These are phyloP conservation scores for Termitomyces sp. DNA, from an alignment of 768 basidiomycete genomes.

Conservation along the genomic window DNA sequence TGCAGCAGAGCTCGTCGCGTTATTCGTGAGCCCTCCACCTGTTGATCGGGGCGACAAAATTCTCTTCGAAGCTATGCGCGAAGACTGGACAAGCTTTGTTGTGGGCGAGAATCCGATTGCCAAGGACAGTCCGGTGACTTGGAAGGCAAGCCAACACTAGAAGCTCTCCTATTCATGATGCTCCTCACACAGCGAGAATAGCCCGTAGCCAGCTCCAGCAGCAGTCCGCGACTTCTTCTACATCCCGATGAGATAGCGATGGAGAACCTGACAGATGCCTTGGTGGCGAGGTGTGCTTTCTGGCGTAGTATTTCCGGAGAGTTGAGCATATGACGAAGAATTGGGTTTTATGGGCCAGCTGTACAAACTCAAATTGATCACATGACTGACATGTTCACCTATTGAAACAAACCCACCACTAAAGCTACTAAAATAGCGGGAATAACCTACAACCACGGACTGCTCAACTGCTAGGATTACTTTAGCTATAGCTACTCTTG, in stretches of 20 bases:
- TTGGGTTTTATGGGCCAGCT: not conserved
- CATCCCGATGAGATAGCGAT: conserved; percentile 20
- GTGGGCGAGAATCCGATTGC: conserved; percentile 23
- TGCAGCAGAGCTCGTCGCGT: conserved; percentile 28
- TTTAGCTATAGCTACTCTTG: too few relatives aligned
- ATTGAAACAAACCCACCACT: too few relatives aligned
- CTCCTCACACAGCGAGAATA: not conserved
- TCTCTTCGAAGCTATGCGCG: conserved; percentile 30
- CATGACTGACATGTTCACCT: too few relatives aligned
- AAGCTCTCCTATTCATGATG: not conserved
- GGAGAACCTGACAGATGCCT: conserved; percentile 15
- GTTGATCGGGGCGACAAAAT: conserved; percentile 21
- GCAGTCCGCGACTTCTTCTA: conserved; percentile 25
- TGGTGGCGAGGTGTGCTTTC: conserved; percentile 22
- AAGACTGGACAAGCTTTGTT: conserved; percentile 35
- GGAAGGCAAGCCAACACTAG: conserved; percentile 20
- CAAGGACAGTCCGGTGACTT: conserved; percentile 9
- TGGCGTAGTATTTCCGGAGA: conserved; percentile 21
- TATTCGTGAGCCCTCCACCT: conserved; percentile 22
- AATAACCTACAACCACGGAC: too few relatives aligned
- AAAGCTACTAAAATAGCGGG: too few relatives aligned
- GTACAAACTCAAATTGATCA: too few relatives aligned
- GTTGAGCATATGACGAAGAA: conserved; percentile 14
- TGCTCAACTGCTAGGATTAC: too few relatives aligned
- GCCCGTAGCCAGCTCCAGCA: conserved; percentile 13